Evolutionary conservation across 2,329 filamentous ascomycete species (phyloP).

Genomic region (Stagonosporopsis cucurbitacearum): DNA sequence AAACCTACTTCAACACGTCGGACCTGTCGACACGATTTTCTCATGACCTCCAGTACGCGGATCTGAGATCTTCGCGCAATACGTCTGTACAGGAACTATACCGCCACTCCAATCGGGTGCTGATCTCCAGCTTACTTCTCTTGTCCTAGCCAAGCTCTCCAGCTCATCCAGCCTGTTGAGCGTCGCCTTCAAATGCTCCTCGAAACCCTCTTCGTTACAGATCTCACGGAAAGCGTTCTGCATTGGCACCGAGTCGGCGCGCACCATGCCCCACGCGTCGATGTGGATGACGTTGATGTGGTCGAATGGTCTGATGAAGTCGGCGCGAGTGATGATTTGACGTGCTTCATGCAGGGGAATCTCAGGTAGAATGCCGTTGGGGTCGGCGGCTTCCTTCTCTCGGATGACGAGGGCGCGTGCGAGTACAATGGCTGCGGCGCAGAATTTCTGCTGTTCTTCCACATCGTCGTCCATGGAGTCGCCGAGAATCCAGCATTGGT

Average conservation of each 20-base stretch:
- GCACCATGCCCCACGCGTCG: slow-evolving; percentile 81
- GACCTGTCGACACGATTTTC: background rate
- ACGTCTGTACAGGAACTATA: slow-evolving; percentile 38
- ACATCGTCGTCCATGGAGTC: slow-evolving; percentile 90
- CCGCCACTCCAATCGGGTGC: slow-evolving; percentile 37
- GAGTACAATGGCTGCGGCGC: slow-evolving; percentile 90
- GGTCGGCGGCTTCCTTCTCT: slow-evolving; percentile 67
- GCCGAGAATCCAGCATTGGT: slow-evolving; percentile 77
- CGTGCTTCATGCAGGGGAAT: slow-evolving; percentile 56
- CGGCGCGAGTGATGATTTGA: slow-evolving; percentile 91
- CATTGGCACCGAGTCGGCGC: slow-evolving; percentile 95
- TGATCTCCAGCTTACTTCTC: slow-evolving; percentile 92
- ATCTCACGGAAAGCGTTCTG: slow-evolving; percentile 88
- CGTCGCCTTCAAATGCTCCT: slow-evolving; percentile 80
- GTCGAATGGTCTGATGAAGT: slow-evolving; percentile 91
- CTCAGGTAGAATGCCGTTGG: slow-evolving; percentile 74
- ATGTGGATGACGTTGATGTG: slow-evolving; percentile 95
- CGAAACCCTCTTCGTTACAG: slow-evolving; percentile 76
- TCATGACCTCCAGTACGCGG: slow-evolving; percentile 7
- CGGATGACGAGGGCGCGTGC: slow-evolving; percentile 86
- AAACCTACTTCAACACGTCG: background rate
- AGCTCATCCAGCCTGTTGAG: slow-evolving; percentile 85
- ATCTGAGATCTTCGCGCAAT: slow-evolving; percentile 35
- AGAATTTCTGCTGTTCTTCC: slow-evolving; percentile 96
- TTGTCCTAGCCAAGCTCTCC: slow-evolving; percentile 87